Evolutionary conservation across 306 rosid species (phyloP).

Genomic region (Quercus robur): DNA sequence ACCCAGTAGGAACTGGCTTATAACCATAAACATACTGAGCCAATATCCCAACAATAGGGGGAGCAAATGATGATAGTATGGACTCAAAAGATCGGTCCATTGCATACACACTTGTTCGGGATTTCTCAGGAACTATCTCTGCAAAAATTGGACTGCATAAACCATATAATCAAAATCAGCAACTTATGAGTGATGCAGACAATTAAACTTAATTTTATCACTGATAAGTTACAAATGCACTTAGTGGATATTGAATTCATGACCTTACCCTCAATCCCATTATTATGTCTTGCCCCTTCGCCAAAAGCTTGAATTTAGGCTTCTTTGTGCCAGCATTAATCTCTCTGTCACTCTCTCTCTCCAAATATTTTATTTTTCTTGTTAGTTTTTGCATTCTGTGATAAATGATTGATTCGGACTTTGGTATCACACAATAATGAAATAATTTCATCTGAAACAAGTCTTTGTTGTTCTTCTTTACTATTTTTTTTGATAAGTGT

Average conservation of each 20-base stretch:
- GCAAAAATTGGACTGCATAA: slow-evolving; percentile 88
- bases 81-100: slow-evolving; percentile 87
- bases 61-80: slow-evolving; percentile 81
- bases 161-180: slow-evolving; percentile 13
- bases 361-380: not conserved
- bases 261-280: too few relatives aligned
- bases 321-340: not conserved
- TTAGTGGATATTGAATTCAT: too few relatives aligned
- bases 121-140: slow-evolving; percentile 90
- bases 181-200: not conserved
- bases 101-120: slow-evolving; percentile 88
- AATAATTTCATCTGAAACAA: not conserved
- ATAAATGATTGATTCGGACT: not conserved
- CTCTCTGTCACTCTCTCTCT: not conserved
- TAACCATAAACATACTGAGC: slow-evolving; percentile 87
- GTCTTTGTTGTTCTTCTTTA: not conserved
- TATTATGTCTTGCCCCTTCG: not conserved
- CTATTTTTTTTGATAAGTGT: too few relatives aligned
- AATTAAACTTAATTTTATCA: not conserved
- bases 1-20: slow-evolving; percentile 54
- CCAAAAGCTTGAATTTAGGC: not conserved
- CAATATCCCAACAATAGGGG: slow-evolving; percentile 82
- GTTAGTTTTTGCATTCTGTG: not conserved
- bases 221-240: too few relatives aligned
- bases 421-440: not conserved